Conservation (phyloP, 768 basidiomycete genomes). For the Filobasidium floriforme region DNA sequence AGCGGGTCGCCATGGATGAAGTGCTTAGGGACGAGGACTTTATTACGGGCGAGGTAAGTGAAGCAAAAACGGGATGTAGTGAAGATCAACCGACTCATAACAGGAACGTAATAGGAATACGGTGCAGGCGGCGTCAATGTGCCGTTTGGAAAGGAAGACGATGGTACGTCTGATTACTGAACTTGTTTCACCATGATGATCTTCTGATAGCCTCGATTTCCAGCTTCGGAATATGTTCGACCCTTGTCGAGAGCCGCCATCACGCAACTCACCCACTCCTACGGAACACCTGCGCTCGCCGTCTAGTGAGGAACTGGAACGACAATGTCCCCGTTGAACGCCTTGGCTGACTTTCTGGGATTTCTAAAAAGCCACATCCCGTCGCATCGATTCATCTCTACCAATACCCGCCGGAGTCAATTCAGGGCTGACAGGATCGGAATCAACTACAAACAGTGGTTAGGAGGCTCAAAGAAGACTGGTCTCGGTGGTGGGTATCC, state of each 20-base stretch:
- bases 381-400: conserved; percentile 34
- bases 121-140: conserved; percentile 37
- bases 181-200: neutral
- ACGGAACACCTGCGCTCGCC: conserved; percentile 35
- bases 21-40: conserved; percentile 41
- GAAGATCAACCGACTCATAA: neutral
- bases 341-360: neutral
- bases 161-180: conserved; percentile 25
- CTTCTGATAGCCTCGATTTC: neutral
- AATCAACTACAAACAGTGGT: conserved; percentile 35
- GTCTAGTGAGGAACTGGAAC: conserved; percentile 32
- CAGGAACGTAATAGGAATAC: conserved; percentile 26
- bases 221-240: conserved; percentile 33
- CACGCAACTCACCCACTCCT: conserved; percentile 32
- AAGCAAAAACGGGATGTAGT: neutral
- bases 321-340: neutral
- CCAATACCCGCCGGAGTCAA: conserved; percentile 29
- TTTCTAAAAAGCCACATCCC: conserved; percentile 34
- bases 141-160: conserved; percentile 34
- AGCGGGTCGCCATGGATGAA: conserved; percentile 32
- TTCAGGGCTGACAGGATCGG: conserved; percentile 33
- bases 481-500: neutral
- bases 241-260: conserved; percentile 42
- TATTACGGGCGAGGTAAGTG: conserved; percentile 31
- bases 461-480: conserved; percentile 29